Conservation (phyloP, 2,329 filamentous ascomycete species). For the Macrophomina pseudophaseolina region DNA sequence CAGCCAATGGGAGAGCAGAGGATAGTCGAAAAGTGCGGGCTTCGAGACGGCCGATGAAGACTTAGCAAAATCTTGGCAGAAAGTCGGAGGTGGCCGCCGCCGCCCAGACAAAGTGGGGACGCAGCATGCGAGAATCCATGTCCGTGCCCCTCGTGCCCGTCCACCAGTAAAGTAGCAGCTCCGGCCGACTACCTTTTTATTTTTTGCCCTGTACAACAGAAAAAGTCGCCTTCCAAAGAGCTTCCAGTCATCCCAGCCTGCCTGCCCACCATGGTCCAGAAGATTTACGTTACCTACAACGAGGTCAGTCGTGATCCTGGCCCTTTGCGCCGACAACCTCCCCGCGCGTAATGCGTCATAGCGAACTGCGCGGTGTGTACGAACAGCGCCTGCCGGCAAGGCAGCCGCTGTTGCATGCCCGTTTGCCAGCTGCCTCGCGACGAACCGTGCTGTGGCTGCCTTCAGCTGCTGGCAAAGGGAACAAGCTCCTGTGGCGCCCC, state of each 20-base stretch:
- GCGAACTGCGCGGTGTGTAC: neutral
- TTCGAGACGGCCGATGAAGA: neutral
- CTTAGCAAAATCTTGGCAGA: neutral
- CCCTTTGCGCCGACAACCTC: neutral
- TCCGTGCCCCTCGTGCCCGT: constrained; percentile 21
- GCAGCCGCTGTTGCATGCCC: neutral
- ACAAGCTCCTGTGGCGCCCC: neutral
- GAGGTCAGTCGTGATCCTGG: constrained; percentile 36
- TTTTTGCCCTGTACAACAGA: constrained; percentile 18
- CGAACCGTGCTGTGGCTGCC: neutral
- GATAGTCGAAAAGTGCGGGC: neutral
- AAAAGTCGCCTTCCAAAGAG: constrained; percentile 11
- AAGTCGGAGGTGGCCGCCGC: constrained; percentile 14
- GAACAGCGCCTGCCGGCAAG: neutral
- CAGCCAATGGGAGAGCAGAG: constrained; percentile 4
- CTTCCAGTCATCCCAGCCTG: neutral
- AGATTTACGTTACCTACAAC: constrained; percentile 51
- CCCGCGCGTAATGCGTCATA: constrained; percentile 1
- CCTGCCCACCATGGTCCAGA: constrained; percentile 43
- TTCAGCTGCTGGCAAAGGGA: neutral
- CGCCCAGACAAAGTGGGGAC: neutral
- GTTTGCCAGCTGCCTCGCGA: neutral
- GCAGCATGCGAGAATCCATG: constrained; percentile 18
- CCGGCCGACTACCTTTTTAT: constrained; percentile 17
- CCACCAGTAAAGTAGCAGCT: constrained; percentile 21